A percentile compares a stretch with the other conserved stretches of the same genome.
Conservation (phyloP, 2,329 filamentous ascomycete species). For the Fusarium sp. region DNA sequence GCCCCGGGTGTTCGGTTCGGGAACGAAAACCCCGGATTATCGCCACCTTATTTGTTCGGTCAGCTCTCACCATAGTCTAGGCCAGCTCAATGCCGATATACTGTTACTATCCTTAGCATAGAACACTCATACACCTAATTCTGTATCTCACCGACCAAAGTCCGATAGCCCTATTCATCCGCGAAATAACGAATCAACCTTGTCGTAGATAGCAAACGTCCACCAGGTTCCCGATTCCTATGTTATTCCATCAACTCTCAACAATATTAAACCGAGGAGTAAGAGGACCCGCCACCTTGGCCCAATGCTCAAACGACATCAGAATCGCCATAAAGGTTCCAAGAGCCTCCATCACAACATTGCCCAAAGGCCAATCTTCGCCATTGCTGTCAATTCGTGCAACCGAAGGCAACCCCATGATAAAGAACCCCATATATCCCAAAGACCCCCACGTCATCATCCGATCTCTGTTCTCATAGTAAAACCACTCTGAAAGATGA, state of each 20-base stretch:
- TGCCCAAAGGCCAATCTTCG: constrained; percentile 8
- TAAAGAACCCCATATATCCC: constrained; percentile 5
- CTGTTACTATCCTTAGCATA: too few relatives aligned
- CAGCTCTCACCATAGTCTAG: too few relatives aligned
- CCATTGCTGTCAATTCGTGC: not conserved
- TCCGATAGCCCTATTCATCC: too few relatives aligned
- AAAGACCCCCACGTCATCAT: constrained; percentile 18
- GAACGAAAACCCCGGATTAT: not conserved
- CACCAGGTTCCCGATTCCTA: not conserved
- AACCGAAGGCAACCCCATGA: not conserved
- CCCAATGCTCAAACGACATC: constrained; percentile 10
- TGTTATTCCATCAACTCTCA: not conserved
- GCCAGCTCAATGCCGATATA: too few relatives aligned
- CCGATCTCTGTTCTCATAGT: constrained; percentile 5
- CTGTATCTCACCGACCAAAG: too few relatives aligned
- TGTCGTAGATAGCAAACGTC: too few relatives aligned
- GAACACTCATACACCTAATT: too few relatives aligned
- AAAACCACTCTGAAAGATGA: not conserved
- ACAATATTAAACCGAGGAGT: not conserved
- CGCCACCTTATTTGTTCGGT: too few relatives aligned
- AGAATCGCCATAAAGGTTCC: not conserved
- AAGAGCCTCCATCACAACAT: not conserved
- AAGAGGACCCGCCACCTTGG: constrained; percentile 6
- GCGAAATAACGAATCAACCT: too few relatives aligned
- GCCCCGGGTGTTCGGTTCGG: constrained; percentile 23